Evolutionary conservation across 805 yeast genomes (phyloP), one percentile per base, ranked within the genome.

Genomic region (Candida qinlingensis): DNA sequence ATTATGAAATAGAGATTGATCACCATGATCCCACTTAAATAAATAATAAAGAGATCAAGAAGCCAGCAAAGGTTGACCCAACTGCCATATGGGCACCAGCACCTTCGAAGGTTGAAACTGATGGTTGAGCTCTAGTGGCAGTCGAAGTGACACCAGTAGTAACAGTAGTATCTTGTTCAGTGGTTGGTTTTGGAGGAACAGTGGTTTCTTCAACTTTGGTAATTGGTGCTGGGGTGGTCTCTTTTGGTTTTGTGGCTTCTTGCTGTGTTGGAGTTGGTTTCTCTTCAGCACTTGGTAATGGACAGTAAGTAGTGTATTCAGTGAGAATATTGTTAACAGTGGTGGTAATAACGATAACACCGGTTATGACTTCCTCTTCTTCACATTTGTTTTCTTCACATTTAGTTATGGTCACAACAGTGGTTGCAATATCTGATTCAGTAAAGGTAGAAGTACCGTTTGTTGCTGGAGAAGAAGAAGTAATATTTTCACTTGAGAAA

Each of bases 81-180:
- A 36, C 38, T 8, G 38, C 38, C 2, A 36, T n/a, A 60, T 62
- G 67, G 46, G 57, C 73, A 55, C 74, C 77, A 54, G 69, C 76
- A 68, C 70, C 74, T 54, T 65, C 63, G 68, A 55, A 68, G 47
- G 70, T 52, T 47, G 66, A 49, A 44, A 70, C 47, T 31, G 34
- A 8, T 11, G 34, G 34, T 31, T 8, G 34, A 8, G 34, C 34
- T 31, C 34, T 31, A 19, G 19, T 11, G 11, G 11, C 34, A 8
- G 34, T 31, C 11, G 34, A 31, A 11, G 34, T 31, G 34, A 31
- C 34, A 19, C 19, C 19, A 19, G 3, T 19, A 8, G 34, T 31
- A 11, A 11, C 8, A 31, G 34, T 31, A 31, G 11, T 35, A 43
- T 36, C 38, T 7, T 36, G n/a, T 10, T 3, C 9, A 36, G 38